These are phyloP conservation scores for Aspergillus sp. DNA, from an alignment of 2,329 filamentous ascomycete genomes.

Conservation along the genomic window DNA sequence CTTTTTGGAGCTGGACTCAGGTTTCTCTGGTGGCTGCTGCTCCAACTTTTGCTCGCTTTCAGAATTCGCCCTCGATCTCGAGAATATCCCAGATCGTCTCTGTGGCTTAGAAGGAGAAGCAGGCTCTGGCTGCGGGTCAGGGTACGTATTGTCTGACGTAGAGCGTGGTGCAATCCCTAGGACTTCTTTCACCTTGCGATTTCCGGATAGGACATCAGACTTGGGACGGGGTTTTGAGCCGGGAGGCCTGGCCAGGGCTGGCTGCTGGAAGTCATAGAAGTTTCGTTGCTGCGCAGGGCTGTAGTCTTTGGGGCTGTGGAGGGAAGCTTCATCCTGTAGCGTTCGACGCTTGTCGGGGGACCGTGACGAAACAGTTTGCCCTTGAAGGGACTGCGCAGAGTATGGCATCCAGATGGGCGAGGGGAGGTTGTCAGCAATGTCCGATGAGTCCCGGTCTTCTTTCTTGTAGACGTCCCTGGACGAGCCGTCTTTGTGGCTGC, in stretches of 20 bases:
- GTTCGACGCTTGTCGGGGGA: slow-evolving; percentile 39
- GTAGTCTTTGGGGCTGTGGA: slow-evolving; percentile 53
- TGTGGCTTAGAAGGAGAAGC: slow-evolving; percentile 12
- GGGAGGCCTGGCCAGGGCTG: slow-evolving; percentile 31
- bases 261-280: slow-evolving; percentile 48
- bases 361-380: slow-evolving; percentile 30
- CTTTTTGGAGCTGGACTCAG: slow-evolving; percentile 34
- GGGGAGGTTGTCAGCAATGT: slow-evolving; percentile 32
- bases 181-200: slow-evolving; percentile 33
- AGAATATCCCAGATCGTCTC: slow-evolving; percentile 18
- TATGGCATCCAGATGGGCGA: slow-evolving; percentile 81
- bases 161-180: slow-evolving; percentile 19
- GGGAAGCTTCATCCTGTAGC: slow-evolving; percentile 47
- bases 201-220: slow-evolving; percentile 40
- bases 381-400: slow-evolving; percentile 34
- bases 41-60: slow-evolving; percentile 9
- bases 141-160: slow-evolving; percentile 16
- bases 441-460: slow-evolving; percentile 63
- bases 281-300: slow-evolving; percentile 55
- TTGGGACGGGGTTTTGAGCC: slow-evolving; percentile 43
- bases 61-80: slow-evolving; percentile 27
- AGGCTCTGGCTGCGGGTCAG: slow-evolving; percentile 8
- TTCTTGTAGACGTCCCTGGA: slow-evolving; percentile 57
- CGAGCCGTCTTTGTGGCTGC: slow-evolving; percentile 51
- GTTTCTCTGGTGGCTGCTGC: slow-evolving; percentile 15